phyloP scores from a whole-genome alignment of 2,329 filamentous ascomycete species.

The Thermomyces lanuginosus region DNA sequence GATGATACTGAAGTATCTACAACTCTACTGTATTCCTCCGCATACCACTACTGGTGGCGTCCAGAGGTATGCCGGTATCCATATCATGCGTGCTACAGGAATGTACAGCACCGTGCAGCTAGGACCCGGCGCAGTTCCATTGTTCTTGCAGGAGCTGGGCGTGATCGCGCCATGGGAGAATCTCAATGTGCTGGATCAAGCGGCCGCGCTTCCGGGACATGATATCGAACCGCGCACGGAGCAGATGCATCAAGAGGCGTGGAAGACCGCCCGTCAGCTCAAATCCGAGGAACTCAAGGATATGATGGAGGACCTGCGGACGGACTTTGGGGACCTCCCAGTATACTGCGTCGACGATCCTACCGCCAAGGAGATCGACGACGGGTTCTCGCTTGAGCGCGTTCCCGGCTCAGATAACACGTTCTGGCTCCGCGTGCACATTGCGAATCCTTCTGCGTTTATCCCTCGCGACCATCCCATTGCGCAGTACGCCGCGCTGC shows the following conservation, averaged over 20 bases:
- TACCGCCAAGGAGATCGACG: conserved; percentile 43
- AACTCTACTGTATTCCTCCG: conserved; percentile 33
- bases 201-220: conserved; percentile 36
- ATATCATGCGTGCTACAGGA: conserved; percentile 40
- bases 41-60: conserved; percentile 23
- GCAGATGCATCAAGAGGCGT: conserved; percentile 18
- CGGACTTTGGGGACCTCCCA: conserved; percentile 40
- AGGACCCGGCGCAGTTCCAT: conserved; percentile 22
- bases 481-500: conserved; percentile 38
- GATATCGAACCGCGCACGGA: conserved; percentile 14
- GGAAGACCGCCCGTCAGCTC: conserved; percentile 13
- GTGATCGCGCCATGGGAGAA: conserved; percentile 45
- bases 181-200: conserved; percentile 33
- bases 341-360: conserved; percentile 45
- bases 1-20: conserved; percentile 40
- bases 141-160: conserved; percentile 46
- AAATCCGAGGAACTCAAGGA: conserved; percentile 24
- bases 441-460: conserved; percentile 49
- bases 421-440: conserved; percentile 46
- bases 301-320: conserved; percentile 39
- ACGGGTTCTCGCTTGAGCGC: conserved; percentile 43
- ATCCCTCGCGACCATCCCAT: conserved; percentile 35
- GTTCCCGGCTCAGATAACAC: conserved; percentile 27
- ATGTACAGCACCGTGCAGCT: conserved; percentile 35
- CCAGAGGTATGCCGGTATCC: conserved; percentile 35